These are phyloP conservation scores for Ilyonectria destructans DNA, from an alignment of 2,329 filamentous ascomycete genomes.

Conservation along the genomic window DNA sequence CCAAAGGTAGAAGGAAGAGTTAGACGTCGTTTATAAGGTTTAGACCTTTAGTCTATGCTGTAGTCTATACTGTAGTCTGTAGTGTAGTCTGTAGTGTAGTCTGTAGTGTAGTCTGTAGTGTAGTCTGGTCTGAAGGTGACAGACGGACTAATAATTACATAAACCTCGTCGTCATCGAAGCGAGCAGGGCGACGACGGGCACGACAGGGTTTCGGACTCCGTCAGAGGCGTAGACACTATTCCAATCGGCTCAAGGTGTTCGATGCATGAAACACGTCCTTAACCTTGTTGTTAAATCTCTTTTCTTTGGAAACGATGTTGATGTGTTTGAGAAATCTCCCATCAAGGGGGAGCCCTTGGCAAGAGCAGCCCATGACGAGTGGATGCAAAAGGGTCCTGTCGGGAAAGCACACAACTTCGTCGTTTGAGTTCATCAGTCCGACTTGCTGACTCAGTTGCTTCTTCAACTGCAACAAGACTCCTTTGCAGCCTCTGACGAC, in stretches of 20 bases:
- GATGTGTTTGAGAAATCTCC: background rate
- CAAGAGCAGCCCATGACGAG: background rate
- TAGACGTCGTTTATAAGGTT: background rate
- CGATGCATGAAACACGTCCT: no score
- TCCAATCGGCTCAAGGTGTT: no score
- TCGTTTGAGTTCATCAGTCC: slow-evolving; percentile 28
- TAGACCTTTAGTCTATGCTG: background rate
- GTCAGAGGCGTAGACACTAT: no score
- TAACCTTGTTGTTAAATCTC: background rate
- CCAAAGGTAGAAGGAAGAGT: background rate
- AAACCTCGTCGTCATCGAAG: no score
- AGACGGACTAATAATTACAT: slow-evolving; percentile 4
- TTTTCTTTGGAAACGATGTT: slow-evolving; percentile 51
- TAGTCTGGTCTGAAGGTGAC: slow-evolving; percentile 1
- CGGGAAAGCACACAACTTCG: slow-evolving; percentile 22
- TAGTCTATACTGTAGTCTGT: no score
- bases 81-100: no score
- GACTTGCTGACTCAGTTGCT: slow-evolving; percentile 26
- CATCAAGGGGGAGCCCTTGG: background rate
- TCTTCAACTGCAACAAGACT: slow-evolving; percentile 20
- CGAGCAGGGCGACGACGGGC: no score
- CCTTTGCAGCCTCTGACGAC: slow-evolving; percentile 17
- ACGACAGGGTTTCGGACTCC: no score
- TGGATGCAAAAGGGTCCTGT: slow-evolving; percentile 18
- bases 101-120: no score